Evolutionary conservation across 768 basidiomycete species (phyloP).

Genomic region (Mycena floridula): DNA sequence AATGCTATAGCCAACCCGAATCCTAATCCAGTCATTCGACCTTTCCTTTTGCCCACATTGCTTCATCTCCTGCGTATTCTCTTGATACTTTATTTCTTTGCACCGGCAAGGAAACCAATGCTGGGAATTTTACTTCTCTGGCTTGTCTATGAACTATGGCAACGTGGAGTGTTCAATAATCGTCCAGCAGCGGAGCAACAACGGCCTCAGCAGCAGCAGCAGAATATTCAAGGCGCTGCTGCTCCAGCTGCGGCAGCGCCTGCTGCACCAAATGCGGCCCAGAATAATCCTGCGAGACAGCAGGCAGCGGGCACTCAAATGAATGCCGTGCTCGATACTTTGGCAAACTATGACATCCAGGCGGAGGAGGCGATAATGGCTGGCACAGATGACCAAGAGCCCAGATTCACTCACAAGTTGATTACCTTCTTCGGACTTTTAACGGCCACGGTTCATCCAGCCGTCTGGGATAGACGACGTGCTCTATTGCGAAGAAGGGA

Average conservation of each 20-base stretch:
- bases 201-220: background rate
- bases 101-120: conserved; percentile 66
- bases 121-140: conserved; percentile 63
- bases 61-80: conserved; percentile 65
- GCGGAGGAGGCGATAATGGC: conserved; percentile 48
- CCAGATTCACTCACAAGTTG: conserved; percentile 42
- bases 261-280: background rate
- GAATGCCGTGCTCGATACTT: conserved; percentile 29
- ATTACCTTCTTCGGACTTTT: conserved; percentile 52
- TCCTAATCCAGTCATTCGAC: conserved; percentile 40
- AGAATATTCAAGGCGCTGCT: conserved; percentile 11
- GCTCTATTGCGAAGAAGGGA: conserved; percentile 54
- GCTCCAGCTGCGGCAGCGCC: conserved; percentile 11
- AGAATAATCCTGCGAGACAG: background rate
- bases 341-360: conserved; percentile 54
- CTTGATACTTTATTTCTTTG: conserved; percentile 71
- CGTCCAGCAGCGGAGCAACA: background rate
- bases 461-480: conserved; percentile 66
- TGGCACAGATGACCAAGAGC: conserved; percentile 26
- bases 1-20: conserved; percentile 17
- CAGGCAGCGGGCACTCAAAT: background rate
- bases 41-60: conserved; percentile 58
- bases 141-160: conserved; percentile 75
- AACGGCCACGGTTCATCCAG: conserved; percentile 61
- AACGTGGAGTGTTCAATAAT: conserved; percentile 24